Evolutionary conservation across 495 filamentous ascomycete species (phyloP).

Genomic region (Xylaria sp.): DNA sequence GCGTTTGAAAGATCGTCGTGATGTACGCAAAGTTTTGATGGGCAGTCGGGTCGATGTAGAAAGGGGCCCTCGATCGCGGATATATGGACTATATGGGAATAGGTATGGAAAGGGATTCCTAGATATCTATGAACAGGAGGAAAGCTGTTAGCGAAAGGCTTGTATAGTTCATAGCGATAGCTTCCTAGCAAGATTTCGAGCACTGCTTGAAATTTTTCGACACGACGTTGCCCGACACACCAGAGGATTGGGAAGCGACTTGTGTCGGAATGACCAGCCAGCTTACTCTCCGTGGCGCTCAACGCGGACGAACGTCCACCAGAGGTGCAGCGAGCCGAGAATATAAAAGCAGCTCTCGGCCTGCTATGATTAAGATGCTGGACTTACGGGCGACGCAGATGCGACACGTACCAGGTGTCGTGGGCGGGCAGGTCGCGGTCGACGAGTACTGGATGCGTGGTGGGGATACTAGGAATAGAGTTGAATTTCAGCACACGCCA

Average conservation of each 20-base stretch:
- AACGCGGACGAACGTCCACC: not conserved
- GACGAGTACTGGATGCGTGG: slow-evolving; percentile 12
- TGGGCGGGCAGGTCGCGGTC: slow-evolving; percentile 8
- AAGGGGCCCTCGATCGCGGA: not conserved
- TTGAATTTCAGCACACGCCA: slow-evolving; percentile 29
- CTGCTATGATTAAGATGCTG: not conserved
- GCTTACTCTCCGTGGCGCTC: not conserved
- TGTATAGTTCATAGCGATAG: not conserved
- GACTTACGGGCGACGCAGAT: slow-evolving; percentile 1
- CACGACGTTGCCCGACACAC: not conserved
- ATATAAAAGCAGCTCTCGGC: not conserved
- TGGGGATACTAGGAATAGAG: slow-evolving; percentile 24
- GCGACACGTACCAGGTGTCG: not conserved
- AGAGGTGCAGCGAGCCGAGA: not conserved
- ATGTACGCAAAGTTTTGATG: not conserved
- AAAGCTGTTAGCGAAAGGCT: not conserved
- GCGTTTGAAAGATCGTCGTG: not conserved
- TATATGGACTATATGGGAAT: not conserved
- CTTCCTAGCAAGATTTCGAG: not conserved
- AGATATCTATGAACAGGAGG: slow-evolving; percentile 1
- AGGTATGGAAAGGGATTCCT: not conserved
- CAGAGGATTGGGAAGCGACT: not conserved
- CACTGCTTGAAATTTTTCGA: not conserved
- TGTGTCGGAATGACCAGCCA: not conserved
- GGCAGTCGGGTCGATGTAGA: not conserved